phyloP scores from a whole-genome alignment of 2,329 filamentous ascomycete genomes.

The Paraconiothyrium sp. region DNA sequence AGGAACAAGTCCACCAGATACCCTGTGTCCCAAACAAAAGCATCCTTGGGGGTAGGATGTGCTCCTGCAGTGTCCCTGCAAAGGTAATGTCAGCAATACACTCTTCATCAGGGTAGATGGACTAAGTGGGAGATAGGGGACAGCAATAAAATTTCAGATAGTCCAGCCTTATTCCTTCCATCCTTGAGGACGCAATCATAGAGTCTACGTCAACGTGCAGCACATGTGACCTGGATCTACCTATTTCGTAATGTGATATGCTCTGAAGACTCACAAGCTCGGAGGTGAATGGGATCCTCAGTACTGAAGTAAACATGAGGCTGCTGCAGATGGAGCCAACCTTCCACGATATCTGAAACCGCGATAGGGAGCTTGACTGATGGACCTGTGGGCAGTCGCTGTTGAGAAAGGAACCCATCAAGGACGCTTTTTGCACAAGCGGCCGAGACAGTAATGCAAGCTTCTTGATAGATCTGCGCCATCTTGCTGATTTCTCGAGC shows the following conservation, averaged over 20 bases:
- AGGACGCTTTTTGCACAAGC: conserved; percentile 10
- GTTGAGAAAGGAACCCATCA: conserved; percentile 19
- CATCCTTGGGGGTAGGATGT: conserved; percentile 15
- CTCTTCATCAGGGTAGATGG: too few species aligned
- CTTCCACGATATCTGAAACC: not conserved
- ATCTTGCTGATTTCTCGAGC: conserved; percentile 23
- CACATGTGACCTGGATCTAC: too few species aligned
- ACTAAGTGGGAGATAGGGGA: too few species aligned
- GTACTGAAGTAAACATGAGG: conserved; percentile 13
- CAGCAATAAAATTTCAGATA: too few species aligned
- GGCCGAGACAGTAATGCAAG: conserved; percentile 21
- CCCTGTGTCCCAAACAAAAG: conserved; percentile 14
- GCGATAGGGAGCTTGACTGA: not conserved
- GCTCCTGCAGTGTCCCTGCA: conserved; percentile 22
- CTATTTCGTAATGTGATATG: too few species aligned
- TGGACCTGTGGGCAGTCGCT: not conserved
- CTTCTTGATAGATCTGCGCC: conserved; percentile 19
- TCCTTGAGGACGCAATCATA: too few species aligned
- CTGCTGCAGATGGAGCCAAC: conserved; percentile 18
- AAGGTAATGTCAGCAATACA: not conserved
- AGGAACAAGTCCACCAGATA: conserved; percentile 18
- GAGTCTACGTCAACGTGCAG: too few species aligned
- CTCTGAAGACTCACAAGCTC: conserved; percentile 13
- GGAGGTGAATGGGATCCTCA: conserved; percentile 19
- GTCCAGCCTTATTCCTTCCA: too few species aligned